Percentiles rank a stretch among this genome's conserved stretches.
Conservation (phyloP, 2,329 filamentous ascomycete species). For the Venturia oleaginea region DNA sequence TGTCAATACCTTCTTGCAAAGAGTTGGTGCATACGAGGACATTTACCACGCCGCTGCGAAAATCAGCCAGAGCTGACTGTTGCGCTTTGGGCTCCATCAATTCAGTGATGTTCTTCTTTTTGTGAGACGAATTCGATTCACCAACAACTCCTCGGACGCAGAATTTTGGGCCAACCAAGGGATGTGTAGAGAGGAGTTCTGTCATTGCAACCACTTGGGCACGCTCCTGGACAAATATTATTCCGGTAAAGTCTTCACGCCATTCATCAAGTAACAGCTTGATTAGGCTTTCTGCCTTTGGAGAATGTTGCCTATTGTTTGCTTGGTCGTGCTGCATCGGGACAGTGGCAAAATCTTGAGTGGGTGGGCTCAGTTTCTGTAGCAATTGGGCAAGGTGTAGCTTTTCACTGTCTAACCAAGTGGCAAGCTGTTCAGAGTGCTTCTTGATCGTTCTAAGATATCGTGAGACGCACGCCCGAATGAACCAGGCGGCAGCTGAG, state of each 20-base stretch:
- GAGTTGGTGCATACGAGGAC: constrained; percentile 50
- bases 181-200: constrained; percentile 27
- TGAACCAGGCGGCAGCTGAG: constrained; percentile 31
- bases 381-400: constrained; percentile 4
- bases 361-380: background rate
- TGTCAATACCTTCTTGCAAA: constrained; percentile 53
- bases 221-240: constrained; percentile 40
- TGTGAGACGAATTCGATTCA: constrained; percentile 26
- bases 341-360: background rate
- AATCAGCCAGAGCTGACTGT: constrained; percentile 43
- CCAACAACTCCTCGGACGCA: constrained; percentile 8
- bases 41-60: constrained; percentile 42
- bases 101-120: constrained; percentile 41
- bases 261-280: constrained; percentile 29
- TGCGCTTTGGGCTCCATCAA: constrained; percentile 40
- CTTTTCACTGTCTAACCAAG: background rate
- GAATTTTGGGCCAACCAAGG: constrained; percentile 12
- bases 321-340: background rate
- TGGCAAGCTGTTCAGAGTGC: background rate
- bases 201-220: constrained; percentile 35
- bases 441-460: background rate
- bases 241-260: constrained; percentile 27
- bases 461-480: constrained; percentile 18
- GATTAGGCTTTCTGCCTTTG: constrained; percentile 29
- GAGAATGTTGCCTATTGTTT: constrained; percentile 20